Conservation (phyloP, 768 basidiomycete genomes). For the Mrakia gelida region DNA sequence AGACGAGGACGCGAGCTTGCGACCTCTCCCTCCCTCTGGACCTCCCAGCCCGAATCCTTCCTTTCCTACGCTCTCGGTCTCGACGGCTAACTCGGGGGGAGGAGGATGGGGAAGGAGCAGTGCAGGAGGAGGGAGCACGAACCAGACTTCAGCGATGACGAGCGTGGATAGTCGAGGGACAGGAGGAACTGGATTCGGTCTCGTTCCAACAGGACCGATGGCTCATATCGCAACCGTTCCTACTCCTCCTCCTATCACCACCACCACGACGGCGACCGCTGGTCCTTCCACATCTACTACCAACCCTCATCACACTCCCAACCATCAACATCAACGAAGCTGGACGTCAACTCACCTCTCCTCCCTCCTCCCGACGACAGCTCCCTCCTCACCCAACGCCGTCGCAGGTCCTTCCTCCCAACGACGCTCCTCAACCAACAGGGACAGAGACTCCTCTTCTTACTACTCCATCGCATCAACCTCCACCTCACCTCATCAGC, state of each 20-base stretch:
- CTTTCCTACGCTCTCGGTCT: conserved; percentile 69
- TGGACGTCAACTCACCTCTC: conserved; percentile 13
- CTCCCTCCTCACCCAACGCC: neutral
- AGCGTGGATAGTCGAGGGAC: conserved; percentile 13
- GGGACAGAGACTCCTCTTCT: neutral
- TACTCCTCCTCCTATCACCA: neutral
- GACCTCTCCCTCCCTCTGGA: conserved; percentile 72
- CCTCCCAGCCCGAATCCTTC: conserved; percentile 56
- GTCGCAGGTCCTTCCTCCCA: neutral
- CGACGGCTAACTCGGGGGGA: conserved; percentile 13
- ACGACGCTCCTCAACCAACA: neutral
- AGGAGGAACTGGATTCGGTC: neutral
- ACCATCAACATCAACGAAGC: conserved; percentile 8
- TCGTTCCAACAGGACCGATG: conserved; percentile 10
- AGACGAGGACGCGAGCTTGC: conserved; percentile 89
- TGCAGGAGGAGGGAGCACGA: neutral
- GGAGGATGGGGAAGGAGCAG: conserved; percentile 6
- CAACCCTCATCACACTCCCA: neutral
- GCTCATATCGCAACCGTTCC: conserved; percentile 31
- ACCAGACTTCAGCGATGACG: conserved; percentile 18
- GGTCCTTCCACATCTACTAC: neutral
- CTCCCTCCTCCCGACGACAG: neutral
- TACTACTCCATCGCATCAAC: neutral
- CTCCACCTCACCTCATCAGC: neutral
- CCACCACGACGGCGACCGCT: neutral